These are phyloP conservation scores for Albugo laibachii DNA, from an alignment of 352 stramenopile genomes.

Conservation along the genomic window DNA sequence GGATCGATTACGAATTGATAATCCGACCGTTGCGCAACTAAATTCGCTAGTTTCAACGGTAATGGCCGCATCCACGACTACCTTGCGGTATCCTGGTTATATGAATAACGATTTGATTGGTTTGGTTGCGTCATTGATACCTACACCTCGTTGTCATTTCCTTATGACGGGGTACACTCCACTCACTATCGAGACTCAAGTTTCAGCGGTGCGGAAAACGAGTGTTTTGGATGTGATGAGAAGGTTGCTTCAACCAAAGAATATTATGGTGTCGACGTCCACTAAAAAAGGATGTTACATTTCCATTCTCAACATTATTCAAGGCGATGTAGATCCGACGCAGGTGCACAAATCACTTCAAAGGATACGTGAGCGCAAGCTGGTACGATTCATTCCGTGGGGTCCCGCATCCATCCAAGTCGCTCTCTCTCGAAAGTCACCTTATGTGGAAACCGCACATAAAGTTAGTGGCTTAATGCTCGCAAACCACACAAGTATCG, in stretches of 20 bases:
- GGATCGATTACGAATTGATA: constrained; percentile 89
- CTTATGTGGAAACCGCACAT: constrained; percentile 93
- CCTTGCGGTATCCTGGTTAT: constrained; percentile 92
- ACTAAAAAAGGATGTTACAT: constrained; percentile 97
- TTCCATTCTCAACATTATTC: constrained; percentile 99
- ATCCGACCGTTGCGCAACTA: constrained; percentile 91
- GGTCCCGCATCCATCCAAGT: constrained; percentile 98
- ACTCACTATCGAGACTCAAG: constrained; percentile 85
- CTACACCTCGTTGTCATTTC: constrained; percentile 97
- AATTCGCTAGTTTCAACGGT: constrained; percentile 98
- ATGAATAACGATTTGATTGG: constrained; percentile 99
- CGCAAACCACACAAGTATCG: constrained; percentile 98
- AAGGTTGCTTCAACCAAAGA: constrained; percentile 89
- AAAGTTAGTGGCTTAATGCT: constrained; percentile 97
- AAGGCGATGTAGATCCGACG: constrained; percentile 96
- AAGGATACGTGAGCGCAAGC: constrained; percentile 92
- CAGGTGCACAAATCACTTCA: constrained; percentile 98
- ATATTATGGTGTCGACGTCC: constrained; percentile 98
- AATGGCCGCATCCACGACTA: constrained; percentile 97
- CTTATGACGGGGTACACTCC: constrained; percentile 99
- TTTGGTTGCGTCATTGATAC: constrained; percentile 94
- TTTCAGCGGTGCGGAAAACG: constrained; percentile 91
- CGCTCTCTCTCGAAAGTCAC: constrained; percentile 91
- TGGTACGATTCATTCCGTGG: constrained; percentile 98
- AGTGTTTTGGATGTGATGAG: constrained; percentile 99